Percentiles rank a stretch among this genome's conserved stretches.
Evolutionary conservation across 768 basidiomycete genomes (phyloP).

Genomic region (Coprinopsis strossmayeri): DNA sequence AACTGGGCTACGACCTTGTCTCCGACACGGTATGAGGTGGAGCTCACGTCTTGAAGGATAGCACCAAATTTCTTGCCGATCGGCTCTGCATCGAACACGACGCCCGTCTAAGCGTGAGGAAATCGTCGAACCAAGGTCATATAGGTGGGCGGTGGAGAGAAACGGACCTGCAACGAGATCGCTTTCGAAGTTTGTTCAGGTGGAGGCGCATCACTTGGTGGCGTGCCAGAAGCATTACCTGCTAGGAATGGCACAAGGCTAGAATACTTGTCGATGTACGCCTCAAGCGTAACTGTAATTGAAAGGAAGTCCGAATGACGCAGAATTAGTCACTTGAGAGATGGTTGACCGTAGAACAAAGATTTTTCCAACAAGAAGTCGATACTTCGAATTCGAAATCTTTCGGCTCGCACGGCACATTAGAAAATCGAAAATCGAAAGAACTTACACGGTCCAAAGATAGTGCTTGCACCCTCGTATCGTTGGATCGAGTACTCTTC

Average conservation of each 20-base stretch:
- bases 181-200: slow-evolving; percentile 57
- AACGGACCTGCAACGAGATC: slow-evolving; percentile 57
- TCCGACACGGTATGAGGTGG: slow-evolving; percentile 44
- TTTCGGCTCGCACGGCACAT: too few relatives aligned
- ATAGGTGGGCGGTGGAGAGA: not conserved
- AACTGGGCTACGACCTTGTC: slow-evolving; percentile 58
- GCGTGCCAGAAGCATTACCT: slow-evolving; percentile 37
- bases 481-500: slow-evolving; percentile 74
- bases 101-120: slow-evolving; percentile 45
- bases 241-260: slow-evolving; percentile 59
- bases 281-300: slow-evolving; percentile 60
- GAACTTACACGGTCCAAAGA: slow-evolving; percentile 67
- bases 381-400: too few relatives aligned
- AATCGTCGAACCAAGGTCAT: not conserved
- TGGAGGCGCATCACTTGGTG: slow-evolving; percentile 59
- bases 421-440: not conserved
- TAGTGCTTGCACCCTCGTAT: slow-evolving; percentile 77
- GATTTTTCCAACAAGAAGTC: too few relatives aligned
- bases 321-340: not conserved
- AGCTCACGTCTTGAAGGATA: slow-evolving; percentile 47
- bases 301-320: not conserved
- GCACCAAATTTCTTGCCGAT: slow-evolving; percentile 56
- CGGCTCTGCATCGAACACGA: slow-evolving; percentile 55
- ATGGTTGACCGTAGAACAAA: not conserved
- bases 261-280: slow-evolving; percentile 72